Evolutionary conservation across 345 rosid genomes (phyloP).

Genomic region (Dipteronia sinensis): DNA sequence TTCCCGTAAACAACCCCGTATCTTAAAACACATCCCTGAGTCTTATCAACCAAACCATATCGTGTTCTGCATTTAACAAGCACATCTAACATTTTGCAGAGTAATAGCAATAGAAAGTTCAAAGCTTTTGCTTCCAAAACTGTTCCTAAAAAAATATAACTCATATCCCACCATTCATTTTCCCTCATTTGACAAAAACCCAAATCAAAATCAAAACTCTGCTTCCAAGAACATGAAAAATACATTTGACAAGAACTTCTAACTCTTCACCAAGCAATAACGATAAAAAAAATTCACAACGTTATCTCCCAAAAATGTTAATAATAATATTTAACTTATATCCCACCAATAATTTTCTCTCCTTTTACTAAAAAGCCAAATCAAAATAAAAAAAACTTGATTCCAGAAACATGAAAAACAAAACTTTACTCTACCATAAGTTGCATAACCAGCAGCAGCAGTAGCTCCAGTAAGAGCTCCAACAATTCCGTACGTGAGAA

Average conservation of each 20-base stretch:
- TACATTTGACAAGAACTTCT: neutral
- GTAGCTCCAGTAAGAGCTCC: constrained; percentile 62
- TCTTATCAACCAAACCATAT: too few relatives aligned
- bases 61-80: neutral
- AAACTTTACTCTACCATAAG: constrained; percentile 51
- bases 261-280: neutral
- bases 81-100: neutral
- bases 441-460: constrained; percentile 57
- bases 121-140: neutral
- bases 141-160: neutral
- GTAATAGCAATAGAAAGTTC: neutral
- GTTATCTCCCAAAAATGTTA: neutral
- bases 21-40: too few relatives aligned
- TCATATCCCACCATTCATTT: neutral
- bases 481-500: constrained; percentile 57
- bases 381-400: neutral
- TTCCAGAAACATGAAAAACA: neutral
- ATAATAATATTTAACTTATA: neutral
- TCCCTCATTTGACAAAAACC: neutral
- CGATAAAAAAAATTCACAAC: neutral
- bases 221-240: neutral
- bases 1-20: too few relatives aligned
- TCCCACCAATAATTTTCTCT: neutral
- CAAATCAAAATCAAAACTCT: neutral
- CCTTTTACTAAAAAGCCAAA: neutral